Percentiles rank a stretch among this genome's conserved stretches.
Evolutionary conservation across 164 flowering plant species (phyloP).

Genomic region (Annona cherimola): DNA sequence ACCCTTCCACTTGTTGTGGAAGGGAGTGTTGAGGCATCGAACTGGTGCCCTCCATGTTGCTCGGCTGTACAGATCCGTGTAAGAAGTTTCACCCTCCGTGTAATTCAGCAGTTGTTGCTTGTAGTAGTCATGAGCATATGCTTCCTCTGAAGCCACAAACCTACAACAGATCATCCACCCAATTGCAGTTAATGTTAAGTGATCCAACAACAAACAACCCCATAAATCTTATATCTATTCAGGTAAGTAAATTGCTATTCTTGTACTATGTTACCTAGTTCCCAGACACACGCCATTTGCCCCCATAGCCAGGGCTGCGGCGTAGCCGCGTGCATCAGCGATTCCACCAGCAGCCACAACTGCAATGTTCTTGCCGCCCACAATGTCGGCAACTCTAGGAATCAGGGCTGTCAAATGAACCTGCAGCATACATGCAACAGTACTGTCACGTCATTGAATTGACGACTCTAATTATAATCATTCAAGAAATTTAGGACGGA

Average conservation of each 20-base stretch:
- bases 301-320: slow-evolving; percentile 24
- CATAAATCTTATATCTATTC: no score
- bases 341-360: slow-evolving; percentile 29
- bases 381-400: slow-evolving; percentile 26
- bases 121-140: slow-evolving; percentile 30
- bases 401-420: slow-evolving; percentile 20
- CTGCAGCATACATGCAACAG: no score
- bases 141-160: slow-evolving; percentile 26
- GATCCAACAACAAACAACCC: no score
- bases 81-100: slow-evolving; percentile 22
- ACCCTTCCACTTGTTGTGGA: slow-evolving; percentile 18
- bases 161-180: slow-evolving; percentile 1
- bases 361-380: slow-evolving; percentile 21
- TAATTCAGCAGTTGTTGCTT: slow-evolving; percentile 25
- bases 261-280: slow-evolving; percentile 20
- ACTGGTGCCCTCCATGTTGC: slow-evolving; percentile 24
- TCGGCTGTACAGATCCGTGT: slow-evolving; percentile 22
- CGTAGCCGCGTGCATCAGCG: slow-evolving; percentile 25
- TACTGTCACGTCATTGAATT: no score
- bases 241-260: no score
- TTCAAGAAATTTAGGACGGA: no score
- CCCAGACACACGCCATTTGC: slow-evolving; percentile 30
- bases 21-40: slow-evolving; percentile 28
- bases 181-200: no score
- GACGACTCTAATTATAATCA: no score